Percentiles rank a stretch among this genome's conserved stretches.
These are phyloP conservation scores for Hippophae rhamnoides DNA, from an alignment of 306 rosid genomes.

Conservation along the genomic window DNA sequence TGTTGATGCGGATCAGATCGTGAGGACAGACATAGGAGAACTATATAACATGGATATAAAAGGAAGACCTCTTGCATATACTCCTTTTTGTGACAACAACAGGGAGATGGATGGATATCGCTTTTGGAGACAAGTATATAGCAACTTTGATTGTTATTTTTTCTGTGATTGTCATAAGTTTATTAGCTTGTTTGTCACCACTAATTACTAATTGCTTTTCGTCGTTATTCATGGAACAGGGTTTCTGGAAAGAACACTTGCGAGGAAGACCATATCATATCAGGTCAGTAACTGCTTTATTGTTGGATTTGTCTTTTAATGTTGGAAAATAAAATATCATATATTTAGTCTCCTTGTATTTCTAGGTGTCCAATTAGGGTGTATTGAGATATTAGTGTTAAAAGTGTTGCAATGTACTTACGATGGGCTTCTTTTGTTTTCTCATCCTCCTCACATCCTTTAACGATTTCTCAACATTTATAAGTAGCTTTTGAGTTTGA, in stretches of 20 bases:
- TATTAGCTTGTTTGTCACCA: not conserved
- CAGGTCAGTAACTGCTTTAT: slow-evolving; percentile 38
- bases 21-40: slow-evolving; percentile 97
- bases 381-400: not conserved
- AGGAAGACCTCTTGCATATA: slow-evolving; percentile 91
- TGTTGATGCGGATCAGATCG: slow-evolving; percentile 94
- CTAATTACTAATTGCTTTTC: slow-evolving; percentile 9
- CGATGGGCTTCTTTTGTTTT: too few species aligned
- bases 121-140: slow-evolving; percentile 93
- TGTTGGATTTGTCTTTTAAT: too few species aligned
- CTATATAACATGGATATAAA: slow-evolving; percentile 93
- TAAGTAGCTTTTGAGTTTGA: slow-evolving; percentile 3
- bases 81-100: slow-evolving; percentile 96
- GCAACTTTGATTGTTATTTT: not conserved
- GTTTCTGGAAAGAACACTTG: slow-evolving; percentile 96
- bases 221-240: slow-evolving; percentile 40
- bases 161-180: too few species aligned
- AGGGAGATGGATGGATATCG: slow-evolving; percentile 98
- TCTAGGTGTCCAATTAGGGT: too few species aligned
- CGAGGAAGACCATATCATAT: slow-evolving; percentile 90
- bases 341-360: too few species aligned
- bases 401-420: too few species aligned
- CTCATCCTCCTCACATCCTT: not conserved
- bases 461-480: not conserved
- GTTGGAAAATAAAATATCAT: too few species aligned